Conservation (phyloP, 805 yeast species). For the Wickerhamiella australiensis region DNA sequence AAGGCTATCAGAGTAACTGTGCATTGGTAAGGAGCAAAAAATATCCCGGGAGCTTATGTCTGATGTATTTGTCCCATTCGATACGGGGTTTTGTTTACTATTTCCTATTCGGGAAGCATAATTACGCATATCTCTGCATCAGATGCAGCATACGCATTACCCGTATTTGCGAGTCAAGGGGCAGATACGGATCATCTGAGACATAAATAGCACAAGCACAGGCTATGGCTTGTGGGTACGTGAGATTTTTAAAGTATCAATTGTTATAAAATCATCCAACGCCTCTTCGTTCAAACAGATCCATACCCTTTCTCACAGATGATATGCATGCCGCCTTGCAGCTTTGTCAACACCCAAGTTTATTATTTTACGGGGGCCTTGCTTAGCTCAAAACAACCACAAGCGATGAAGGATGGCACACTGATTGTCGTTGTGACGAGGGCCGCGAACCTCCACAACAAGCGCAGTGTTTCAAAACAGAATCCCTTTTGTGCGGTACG, state of each 20-base stretch:
- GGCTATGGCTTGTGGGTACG: not conserved
- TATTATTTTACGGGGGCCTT: not conserved
- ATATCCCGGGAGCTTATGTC: not conserved
- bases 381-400: constrained; percentile 6
- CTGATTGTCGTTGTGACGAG: constrained; percentile 65
- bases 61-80: not conserved
- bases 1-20: constrained; percentile 19
- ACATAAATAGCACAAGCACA: not conserved
- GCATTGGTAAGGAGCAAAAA: constrained; percentile 17
- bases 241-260: not conserved
- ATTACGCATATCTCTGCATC: constrained; percentile 2
- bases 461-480: constrained; percentile 80
- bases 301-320: not conserved
- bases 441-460: constrained; percentile 77
- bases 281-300: not conserved
- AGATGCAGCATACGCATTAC: not conserved
- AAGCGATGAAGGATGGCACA: constrained; percentile 31
- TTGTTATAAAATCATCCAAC: not conserved
- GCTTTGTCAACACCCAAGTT: constrained; percentile 1
- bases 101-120: constrained; percentile 1
- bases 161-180: constrained; percentile 1
- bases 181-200: constrained; percentile 1
- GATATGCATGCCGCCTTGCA: constrained; percentile 5
- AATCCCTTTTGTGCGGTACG: constrained; percentile 80
- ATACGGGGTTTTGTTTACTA: not conserved